Conservation (phyloP, 495 filamentous ascomycete species). For the Trichocladium uniseriatum region DNA sequence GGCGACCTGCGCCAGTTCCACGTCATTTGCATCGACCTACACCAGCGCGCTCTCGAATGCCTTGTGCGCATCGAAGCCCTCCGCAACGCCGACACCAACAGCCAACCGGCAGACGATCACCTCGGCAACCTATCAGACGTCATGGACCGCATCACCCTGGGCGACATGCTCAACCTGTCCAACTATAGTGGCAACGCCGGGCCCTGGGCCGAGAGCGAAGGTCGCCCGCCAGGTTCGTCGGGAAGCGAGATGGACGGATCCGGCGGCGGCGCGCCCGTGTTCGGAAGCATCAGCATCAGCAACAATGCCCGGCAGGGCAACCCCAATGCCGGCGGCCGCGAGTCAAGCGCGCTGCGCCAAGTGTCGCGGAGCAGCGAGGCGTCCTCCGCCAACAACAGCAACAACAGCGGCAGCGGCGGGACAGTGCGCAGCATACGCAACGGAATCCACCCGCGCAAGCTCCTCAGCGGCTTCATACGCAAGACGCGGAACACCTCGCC, state of each 20-base stretch:
- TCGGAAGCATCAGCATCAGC: conserved; percentile 22
- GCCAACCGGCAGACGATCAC: conserved; percentile 49
- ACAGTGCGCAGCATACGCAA: conserved; percentile 32
- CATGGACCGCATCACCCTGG: conserved; percentile 55
- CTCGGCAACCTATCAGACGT: conserved; percentile 66
- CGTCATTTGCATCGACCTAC: conserved; percentile 57
- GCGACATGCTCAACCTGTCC: conserved; percentile 28
- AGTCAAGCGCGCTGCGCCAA: conserved; percentile 34
- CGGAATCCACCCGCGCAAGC: conserved; percentile 34
- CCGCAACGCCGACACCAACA: conserved; percentile 51
- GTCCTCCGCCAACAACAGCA: background rate
- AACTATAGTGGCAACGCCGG: conserved; percentile 23
- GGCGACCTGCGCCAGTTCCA: conserved; percentile 67
- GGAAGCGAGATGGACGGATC: conserved; percentile 41
- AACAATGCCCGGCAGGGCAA: conserved; percentile 19
- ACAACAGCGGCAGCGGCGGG: conserved; percentile 15
- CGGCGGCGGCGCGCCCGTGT: conserved; percentile 13
- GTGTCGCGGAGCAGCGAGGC: conserved; percentile 30
- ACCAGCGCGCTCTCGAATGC: conserved; percentile 51
- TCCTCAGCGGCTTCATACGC: conserved; percentile 40
- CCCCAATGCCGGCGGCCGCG: conserved; percentile 16
- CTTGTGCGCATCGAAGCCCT: conserved; percentile 23
- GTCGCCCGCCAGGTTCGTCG: conserved; percentile 35
- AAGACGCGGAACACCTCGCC: conserved; percentile 29
- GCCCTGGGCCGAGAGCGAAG: conserved; percentile 29